These are phyloP conservation scores for Fusarium sp. DNA, from an alignment of 2,329 filamentous ascomycete genomes.

Conservation along the genomic window DNA sequence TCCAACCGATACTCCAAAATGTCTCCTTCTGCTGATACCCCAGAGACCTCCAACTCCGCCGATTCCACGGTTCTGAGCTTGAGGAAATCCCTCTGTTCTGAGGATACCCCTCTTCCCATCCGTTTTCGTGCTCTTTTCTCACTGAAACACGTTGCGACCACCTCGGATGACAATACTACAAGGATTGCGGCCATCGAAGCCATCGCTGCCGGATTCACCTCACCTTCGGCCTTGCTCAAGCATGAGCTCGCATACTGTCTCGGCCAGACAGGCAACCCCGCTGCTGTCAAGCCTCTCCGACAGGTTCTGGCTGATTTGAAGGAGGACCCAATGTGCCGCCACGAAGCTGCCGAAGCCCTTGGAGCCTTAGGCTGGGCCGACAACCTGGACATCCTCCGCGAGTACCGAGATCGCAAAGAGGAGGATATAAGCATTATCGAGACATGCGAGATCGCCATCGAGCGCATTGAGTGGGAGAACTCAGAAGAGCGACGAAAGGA, in stretches of 20 bases:
- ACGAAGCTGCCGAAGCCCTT: conserved; percentile 95
- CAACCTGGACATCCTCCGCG: conserved; percentile 77
- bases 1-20: conserved; percentile 36
- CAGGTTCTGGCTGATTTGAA: conserved; percentile 77
- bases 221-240: conserved; percentile 89
- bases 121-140: conserved; percentile 98
- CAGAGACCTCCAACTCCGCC: conserved; percentile 35
- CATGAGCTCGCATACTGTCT: conserved; percentile 98
- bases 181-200: conserved; percentile 71
- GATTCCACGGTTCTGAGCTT: conserved; percentile 67
- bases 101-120: conserved; percentile 82
- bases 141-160: conserved; percentile 88
- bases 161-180: conserved; percentile 68
- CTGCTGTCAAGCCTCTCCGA: conserved; percentile 77
- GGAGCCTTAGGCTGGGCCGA: conserved; percentile 82
- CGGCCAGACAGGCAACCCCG: conserved; percentile 84
- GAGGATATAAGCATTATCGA: conserved; percentile 88
- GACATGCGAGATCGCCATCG: conserved; percentile 97
- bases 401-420: conserved; percentile 76
- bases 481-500: conserved; percentile 76
- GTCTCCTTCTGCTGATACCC: conserved; percentile 40
- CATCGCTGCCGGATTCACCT: conserved; percentile 87
- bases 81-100: conserved; percentile 80
- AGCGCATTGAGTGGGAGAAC: conserved; percentile 92
- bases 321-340: conserved; percentile 96